phyloP scores from a whole-genome alignment of 306 rosid species.

The Quercus engelmannii region DNA sequence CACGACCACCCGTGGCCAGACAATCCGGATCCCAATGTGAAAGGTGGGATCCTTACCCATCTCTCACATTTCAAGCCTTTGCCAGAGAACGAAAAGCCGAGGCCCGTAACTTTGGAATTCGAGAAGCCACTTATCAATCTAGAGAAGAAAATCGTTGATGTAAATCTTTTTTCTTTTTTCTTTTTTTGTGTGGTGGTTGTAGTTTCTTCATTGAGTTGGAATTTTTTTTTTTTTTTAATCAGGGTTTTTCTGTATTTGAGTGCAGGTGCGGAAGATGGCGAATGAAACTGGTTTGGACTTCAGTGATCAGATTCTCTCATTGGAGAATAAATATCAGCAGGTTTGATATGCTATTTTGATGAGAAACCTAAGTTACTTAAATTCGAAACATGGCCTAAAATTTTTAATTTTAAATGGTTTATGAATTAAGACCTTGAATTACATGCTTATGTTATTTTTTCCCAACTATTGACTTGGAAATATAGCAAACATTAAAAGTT shows the following conservation, averaged over 20 bases:
- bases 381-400: background rate
- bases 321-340: slow-evolving; percentile 80
- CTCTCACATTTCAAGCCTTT: slow-evolving; percentile 83
- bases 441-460: background rate
- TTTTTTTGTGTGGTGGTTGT: background rate
- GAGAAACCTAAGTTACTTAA: background rate
- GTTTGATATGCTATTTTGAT: slow-evolving; percentile 36
- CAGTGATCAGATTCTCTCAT: slow-evolving; percentile 65
- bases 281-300: slow-evolving; percentile 87
- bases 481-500: background rate
- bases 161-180: slow-evolving; percentile 9
- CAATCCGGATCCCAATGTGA: slow-evolving; percentile 80
- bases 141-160: slow-evolving; percentile 84
- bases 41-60: slow-evolving; percentile 67
- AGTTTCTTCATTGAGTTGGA: background rate
- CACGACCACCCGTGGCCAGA: slow-evolving; percentile 86
- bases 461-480: background rate
- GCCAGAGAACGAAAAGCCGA: slow-evolving; percentile 50
- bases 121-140: slow-evolving; percentile 76
- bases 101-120: slow-evolving; percentile 71
- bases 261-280: slow-evolving; percentile 85
- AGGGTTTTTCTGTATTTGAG: slow-evolving; percentile 15
- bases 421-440: background rate
- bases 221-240: background rate
- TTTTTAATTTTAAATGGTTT: background rate